Base-by-base conservation (phyloP, 2,329 filamentous ascomycete species). In the Diaporthe citrichinensis region DNA sequence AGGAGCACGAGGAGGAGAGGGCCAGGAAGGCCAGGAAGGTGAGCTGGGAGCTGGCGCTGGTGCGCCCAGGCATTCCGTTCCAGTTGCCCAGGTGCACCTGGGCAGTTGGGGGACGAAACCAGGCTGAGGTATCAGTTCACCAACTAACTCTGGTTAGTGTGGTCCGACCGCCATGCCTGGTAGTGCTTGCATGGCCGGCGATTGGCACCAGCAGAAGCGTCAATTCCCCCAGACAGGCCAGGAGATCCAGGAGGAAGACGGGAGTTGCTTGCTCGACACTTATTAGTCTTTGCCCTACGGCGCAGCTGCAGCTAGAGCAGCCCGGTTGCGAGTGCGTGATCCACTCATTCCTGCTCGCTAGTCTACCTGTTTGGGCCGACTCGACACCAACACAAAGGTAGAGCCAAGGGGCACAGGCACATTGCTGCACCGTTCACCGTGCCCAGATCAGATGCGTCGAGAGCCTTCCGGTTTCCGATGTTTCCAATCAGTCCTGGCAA, bases 71-170 rank as follows among this genome's bases (percentile, higher is more conserved):
- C 59, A 62, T 73, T 62, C 46, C 71, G 59, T 73, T 44, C 58
- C 71, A 73, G 57, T 34, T 62, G 71, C 25, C 57, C 58, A 51
- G 71, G 59, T 41, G 34, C 57, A 51, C 46, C 71, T 25, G 39
- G 44, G 44, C 41, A 72, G 44, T 61, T 53, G 71, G 71, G 41
- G 65, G 46, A 68, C 61, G 55, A 58, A 69, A 65, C 59, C 57
- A 72, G 67, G 68, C 57, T 59, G 58, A 73, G 58, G 31, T 62
- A 68, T 55, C 68, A 61, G 59, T 72, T 75, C 74, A 74, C 65
- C 58, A 69, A 69, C 71, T 74, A 76, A 76, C 74, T 68, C 74
- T 58, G 53, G 55, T 58, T 72, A 76, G 74, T 68, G 57, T 73
- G 31, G 55, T 46, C 55, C 41, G 61, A 55, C 58, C 58, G 73